Conservation (phyloP, 2,329 filamentous ascomycete genomes). For the Sporothrix globosa region DNA sequence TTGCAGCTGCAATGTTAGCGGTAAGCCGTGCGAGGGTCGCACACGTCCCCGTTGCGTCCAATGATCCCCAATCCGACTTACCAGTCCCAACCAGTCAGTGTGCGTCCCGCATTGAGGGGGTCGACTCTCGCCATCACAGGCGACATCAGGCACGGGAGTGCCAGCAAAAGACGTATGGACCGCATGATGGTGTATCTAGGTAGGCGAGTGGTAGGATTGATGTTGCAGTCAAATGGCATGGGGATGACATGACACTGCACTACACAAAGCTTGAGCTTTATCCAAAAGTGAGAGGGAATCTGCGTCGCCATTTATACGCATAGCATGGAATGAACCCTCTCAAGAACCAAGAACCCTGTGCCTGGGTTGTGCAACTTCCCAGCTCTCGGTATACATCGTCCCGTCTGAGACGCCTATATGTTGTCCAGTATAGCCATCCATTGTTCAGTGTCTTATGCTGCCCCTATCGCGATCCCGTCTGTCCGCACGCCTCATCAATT, state of each 20-base stretch:
- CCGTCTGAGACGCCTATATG: not conserved
- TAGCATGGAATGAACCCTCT: no score
- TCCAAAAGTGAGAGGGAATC: not conserved
- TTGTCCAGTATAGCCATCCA: not conserved
- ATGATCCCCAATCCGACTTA: not conserved
- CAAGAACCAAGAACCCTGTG: not conserved
- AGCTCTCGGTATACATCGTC: constrained; percentile 1
- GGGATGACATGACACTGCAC: not conserved
- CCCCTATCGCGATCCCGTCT: constrained; percentile 9
- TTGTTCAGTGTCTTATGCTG: not conserved
- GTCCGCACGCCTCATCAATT: not conserved
- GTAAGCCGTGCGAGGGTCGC: not conserved
- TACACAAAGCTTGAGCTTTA: not conserved
- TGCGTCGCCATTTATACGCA: constrained; percentile 15
- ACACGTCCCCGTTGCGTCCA: no score
- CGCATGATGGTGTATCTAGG: not conserved
- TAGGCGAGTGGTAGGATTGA: not conserved
- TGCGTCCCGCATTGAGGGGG: constrained; percentile 30
- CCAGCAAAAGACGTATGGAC: not conserved
- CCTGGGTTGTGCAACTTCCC: not conserved
- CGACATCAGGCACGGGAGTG: not conserved
- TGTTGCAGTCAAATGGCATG: not conserved
- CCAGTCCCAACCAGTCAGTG: constrained; percentile 37
- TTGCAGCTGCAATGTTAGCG: constrained; percentile 34
- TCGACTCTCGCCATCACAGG: constrained; percentile 15